These are phyloP conservation scores for Aspergillus funiculosus DNA, from an alignment of 495 filamentous ascomycete species.

Conservation along the genomic window DNA sequence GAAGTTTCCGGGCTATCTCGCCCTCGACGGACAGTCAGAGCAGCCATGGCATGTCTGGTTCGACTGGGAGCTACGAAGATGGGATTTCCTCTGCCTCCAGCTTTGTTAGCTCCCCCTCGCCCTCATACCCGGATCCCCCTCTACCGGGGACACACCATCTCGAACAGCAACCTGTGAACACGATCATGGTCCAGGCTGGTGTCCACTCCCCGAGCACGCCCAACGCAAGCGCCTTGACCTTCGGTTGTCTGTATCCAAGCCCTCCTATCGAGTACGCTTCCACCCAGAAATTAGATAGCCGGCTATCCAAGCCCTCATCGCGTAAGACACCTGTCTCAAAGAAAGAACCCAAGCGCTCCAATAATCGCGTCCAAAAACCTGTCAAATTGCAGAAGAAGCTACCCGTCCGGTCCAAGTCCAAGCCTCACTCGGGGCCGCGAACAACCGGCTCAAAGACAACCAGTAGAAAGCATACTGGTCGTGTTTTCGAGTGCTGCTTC, in stretches of 20 bases:
- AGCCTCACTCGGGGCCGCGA: conserved; percentile 11
- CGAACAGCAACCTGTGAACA: neutral
- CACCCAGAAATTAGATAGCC: neutral
- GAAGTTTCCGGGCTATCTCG: conserved; percentile 3
- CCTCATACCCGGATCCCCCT: conserved; percentile 11
- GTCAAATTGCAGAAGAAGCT: conserved; percentile 4
- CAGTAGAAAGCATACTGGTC: conserved; percentile 27
- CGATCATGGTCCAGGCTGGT: too few species aligned
- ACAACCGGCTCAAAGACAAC: conserved; percentile 2
- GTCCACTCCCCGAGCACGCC: neutral
- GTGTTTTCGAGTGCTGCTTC: conserved; percentile 78
- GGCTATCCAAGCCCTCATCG: neutral
- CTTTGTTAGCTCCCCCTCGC: conserved; percentile 17
- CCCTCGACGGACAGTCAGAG: conserved; percentile 7
- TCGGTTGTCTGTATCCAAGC: neutral
- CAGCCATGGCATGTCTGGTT: conserved; percentile 14
- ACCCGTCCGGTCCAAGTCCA: conserved; percentile 10
- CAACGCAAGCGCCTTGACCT: neutral
- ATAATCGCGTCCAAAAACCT: conserved; percentile 2
- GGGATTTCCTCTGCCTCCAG: conserved; percentile 11
- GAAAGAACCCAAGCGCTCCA: conserved; percentile 2
- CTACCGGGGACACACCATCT: neutral
- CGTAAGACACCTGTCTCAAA: neutral
- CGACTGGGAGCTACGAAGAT: conserved; percentile 21
- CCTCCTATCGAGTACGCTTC: neutral